Evolutionary conservation across 73 alveolate species (phyloP).

Genomic region (Paraurostyla sp.): DNA sequence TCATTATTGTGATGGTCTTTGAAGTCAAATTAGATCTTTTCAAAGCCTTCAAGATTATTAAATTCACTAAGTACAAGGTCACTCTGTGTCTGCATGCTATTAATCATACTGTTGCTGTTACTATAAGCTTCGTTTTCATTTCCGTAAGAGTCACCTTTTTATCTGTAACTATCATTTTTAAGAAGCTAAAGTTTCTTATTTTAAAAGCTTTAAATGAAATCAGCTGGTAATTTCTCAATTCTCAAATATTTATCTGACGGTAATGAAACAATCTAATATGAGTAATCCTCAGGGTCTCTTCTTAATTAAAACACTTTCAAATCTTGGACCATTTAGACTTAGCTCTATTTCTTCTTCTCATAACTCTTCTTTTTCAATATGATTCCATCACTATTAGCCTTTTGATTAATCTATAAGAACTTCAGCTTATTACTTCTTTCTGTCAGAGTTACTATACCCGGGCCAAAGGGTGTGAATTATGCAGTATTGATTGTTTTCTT

Average conservation of each 20-base stretch:
- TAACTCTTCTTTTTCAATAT: not conserved
- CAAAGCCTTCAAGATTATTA: slow-evolving; percentile 12
- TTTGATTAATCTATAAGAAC: slow-evolving; percentile 18
- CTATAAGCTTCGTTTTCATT: not conserved
- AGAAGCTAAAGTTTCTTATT: not conserved
- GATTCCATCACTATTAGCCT: slow-evolving; percentile 9
- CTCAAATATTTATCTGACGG: slow-evolving; percentile 39
- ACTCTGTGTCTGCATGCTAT: not conserved
- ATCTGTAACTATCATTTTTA: not conserved
- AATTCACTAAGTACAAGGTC: slow-evolving; percentile 18
- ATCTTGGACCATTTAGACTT: slow-evolving; percentile 24
- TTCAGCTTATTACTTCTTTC: slow-evolving; percentile 24
- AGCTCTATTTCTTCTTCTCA: not conserved
- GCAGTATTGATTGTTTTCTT: slow-evolving; percentile 17
- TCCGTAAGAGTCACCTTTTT: not conserved
- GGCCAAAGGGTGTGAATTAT: slow-evolving; percentile 34
- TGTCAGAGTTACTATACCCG: not conserved
- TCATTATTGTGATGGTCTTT: not conserved
- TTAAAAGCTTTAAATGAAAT: not conserved
- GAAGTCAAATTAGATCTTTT: not conserved
- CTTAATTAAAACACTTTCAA: slow-evolving; percentile 1
- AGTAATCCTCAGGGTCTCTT: slow-evolving; percentile 40
- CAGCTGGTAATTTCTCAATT: not conserved
- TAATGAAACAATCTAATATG: slow-evolving; percentile 5
- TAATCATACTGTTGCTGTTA: not conserved